A percentile compares a stretch with the other conserved stretches of the same genome.
Evolutionary conservation across 345 rosid species (phyloP).

Genomic region (Microthlaspi erraticum): DNA sequence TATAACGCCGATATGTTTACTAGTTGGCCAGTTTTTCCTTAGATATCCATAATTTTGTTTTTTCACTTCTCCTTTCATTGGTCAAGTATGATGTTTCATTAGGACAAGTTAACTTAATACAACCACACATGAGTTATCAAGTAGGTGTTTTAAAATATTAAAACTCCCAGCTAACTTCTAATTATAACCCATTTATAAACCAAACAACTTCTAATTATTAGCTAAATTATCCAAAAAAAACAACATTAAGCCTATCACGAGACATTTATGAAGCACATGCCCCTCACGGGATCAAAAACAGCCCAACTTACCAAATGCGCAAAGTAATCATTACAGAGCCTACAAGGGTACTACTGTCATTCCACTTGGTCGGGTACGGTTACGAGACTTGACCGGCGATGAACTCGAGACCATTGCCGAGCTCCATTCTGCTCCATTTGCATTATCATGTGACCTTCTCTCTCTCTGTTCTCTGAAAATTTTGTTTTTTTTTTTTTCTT

Average conservation of each 20-base stretch:
- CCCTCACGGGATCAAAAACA: conserved; percentile 29
- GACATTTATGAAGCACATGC: conserved; percentile 30
- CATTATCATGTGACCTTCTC: conserved; percentile 46
- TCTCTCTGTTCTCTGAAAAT: conserved; percentile 15
- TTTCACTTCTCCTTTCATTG: not conserved
- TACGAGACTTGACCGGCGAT: conserved; percentile 43
- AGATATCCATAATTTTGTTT: not conserved
- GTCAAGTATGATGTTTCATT: not conserved
- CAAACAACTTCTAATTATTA: conserved; percentile 6
- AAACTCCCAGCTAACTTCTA: conserved; percentile 3
- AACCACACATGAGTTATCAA: not conserved
- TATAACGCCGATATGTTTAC: not conserved
- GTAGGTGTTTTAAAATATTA: no score
- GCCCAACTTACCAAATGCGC: conserved; percentile 28
- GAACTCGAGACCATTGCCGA: conserved; percentile 54
- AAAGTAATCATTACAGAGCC: conserved; percentile 14
- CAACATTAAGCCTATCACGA: conserved; percentile 24
- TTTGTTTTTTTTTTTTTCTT: not conserved
- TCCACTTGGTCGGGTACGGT: conserved; percentile 4
- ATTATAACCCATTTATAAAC: not conserved
- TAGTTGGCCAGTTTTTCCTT: not conserved
- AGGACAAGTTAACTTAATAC: not conserved
- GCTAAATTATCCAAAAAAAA: conserved; percentile 13
- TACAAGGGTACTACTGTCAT: conserved; percentile 42
- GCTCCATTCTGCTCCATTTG: conserved; percentile 51